Evolutionary conservation across 2,329 filamentous ascomycete species (phyloP).

Genomic region (Xylariaceae sp.): DNA sequence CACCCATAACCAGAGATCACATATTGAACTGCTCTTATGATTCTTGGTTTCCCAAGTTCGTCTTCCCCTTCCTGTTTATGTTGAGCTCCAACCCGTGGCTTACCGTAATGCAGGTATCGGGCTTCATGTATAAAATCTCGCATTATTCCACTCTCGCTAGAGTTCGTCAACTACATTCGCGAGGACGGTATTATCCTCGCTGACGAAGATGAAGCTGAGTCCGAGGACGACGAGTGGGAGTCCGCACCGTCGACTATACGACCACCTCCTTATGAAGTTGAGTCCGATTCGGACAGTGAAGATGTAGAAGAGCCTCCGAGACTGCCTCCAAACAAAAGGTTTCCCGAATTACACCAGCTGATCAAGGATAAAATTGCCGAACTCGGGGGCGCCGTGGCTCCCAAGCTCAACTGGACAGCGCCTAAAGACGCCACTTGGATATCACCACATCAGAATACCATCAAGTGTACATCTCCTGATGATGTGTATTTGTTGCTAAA

Average conservation of each 20-base stretch:
- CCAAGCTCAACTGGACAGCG: constrained; percentile 97
- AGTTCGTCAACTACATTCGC: constrained; percentile 85
- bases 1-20: constrained; percentile 82
- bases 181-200: constrained; percentile 92
- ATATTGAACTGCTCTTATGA: constrained; percentile 96
- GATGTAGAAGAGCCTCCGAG: constrained; percentile 55
- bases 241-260: constrained; percentile 48
- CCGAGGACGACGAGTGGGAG: constrained; percentile 64
- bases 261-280: constrained; percentile 49
- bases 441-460: constrained; percentile 79
- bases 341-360: constrained; percentile 75
- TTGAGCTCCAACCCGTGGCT: background rate
- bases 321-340: constrained; percentile 61
- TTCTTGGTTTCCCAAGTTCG: constrained; percentile 81
- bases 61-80: background rate
- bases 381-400: constrained; percentile 84
- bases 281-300: constrained; percentile 56
- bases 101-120: constrained; percentile 66
- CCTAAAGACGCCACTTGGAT: constrained; percentile 98
- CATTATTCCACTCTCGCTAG: constrained; percentile 75
- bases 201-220: constrained; percentile 70
- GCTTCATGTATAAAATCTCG: constrained; percentile 83
- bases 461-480: constrained; percentile 87
- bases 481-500: constrained; percentile 95
- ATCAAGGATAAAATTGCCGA: constrained; percentile 81